phyloP scores from a whole-genome alignment of 352 stramenopile genomes.

The Pythium diclinum region DNA sequence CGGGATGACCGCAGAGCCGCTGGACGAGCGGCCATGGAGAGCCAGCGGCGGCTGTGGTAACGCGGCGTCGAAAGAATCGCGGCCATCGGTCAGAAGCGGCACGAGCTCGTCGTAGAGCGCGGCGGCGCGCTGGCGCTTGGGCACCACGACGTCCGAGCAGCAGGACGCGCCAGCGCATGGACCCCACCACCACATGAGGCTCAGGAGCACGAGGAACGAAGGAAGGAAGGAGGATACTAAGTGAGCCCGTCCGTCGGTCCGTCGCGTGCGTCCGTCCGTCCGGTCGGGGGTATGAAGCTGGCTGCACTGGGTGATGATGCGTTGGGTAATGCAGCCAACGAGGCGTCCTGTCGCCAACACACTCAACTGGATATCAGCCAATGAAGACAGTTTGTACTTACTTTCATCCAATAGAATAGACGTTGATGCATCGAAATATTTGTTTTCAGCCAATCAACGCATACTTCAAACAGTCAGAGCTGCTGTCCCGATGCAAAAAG shows the following conservation, averaged over 20 bases:
- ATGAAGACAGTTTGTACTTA: neutral
- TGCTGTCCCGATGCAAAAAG: neutral
- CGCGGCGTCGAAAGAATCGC: neutral
- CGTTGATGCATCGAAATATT: neutral
- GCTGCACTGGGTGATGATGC: neutral
- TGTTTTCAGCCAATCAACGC: neutral
- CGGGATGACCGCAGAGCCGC: neutral
- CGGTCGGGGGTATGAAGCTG: neutral
- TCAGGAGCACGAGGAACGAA: neutral
- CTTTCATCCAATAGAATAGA: constrained; percentile 18
- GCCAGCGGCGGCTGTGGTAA: neutral
- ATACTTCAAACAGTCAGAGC: neutral
- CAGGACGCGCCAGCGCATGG: constrained; percentile 50
- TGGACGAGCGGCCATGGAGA: constrained; percentile 1
- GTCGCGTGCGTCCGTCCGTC: too few species aligned
- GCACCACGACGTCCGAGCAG: constrained; percentile 39
- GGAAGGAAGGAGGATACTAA: neutral
- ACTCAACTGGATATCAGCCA: constrained; percentile 10
- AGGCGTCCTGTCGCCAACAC: neutral
- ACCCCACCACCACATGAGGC: constrained; percentile 63
- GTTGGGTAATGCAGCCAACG: too few species aligned
- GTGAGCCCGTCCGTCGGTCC: neutral
- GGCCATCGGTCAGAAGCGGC: constrained; percentile 30
- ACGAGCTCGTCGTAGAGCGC: constrained; percentile 54
- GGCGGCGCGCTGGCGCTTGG: constrained; percentile 5